These are phyloP conservation scores for Drosera spatulata DNA, from an alignment of 179 eudicot genomes.

Conservation along the genomic window DNA sequence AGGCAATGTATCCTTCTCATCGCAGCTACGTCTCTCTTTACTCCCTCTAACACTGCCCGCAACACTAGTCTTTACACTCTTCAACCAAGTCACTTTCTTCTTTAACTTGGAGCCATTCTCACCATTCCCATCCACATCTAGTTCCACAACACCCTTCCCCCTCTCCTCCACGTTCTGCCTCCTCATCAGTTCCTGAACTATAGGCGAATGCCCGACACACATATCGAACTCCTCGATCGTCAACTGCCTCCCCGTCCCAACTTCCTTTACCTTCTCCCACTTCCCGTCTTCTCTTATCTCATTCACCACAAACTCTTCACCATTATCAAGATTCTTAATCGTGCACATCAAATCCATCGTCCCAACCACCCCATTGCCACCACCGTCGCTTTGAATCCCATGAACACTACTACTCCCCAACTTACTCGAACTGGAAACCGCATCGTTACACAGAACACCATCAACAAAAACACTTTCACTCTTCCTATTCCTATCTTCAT, in stretches of 20 bases:
- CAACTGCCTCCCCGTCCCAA: slow-evolving; percentile 65
- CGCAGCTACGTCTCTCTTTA: slow-evolving; percentile 65
- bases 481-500: slow-evolving; percentile 37
- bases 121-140: slow-evolving; percentile 23
- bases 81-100: slow-evolving; percentile 76
- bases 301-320: slow-evolving; percentile 90
- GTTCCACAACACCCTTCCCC: slow-evolving; percentile 21
- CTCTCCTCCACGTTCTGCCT: slow-evolving; percentile 72
- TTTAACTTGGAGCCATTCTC: slow-evolving; percentile 50
- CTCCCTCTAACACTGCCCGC: slow-evolving; percentile 56
- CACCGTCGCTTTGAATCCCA: neutral
- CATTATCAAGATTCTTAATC: slow-evolving; percentile 78
- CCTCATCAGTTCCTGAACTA: slow-evolving; percentile 89
- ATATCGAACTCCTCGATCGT: slow-evolving; percentile 29
- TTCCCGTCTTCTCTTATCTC: slow-evolving; percentile 77
- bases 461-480: neutral
- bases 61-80: slow-evolving; percentile 50
- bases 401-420: slow-evolving; percentile 4
- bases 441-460: slow-evolving; percentile 16
- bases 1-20: slow-evolving; percentile 80
- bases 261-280: slow-evolving; percentile 73
- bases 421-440: slow-evolving; percentile 8
- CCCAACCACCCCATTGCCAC: slow-evolving; percentile 14
- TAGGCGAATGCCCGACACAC: slow-evolving; percentile 82
- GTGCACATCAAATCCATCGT: slow-evolving; percentile 34